Evolutionary conservation across 2,329 filamentous ascomycete genomes (phyloP), one percentile per base, ranked within the genome.

Genomic region (Neonectria faginata): DNA sequence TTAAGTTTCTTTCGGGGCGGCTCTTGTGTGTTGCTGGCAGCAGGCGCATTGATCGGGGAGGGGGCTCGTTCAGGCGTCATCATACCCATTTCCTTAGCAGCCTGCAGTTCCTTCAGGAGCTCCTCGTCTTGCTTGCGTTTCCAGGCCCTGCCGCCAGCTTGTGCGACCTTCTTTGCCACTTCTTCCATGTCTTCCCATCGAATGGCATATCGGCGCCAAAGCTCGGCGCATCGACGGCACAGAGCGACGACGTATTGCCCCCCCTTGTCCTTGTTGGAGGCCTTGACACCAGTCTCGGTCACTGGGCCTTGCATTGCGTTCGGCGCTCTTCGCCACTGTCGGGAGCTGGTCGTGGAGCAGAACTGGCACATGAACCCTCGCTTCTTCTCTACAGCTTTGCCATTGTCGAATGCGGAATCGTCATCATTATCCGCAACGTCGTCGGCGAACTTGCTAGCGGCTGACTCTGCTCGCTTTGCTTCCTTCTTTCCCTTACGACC

Each of bases 131-230:
- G 90, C 76, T 92, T 92, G 63, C 92, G 89, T 81, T 96, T 97
- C 89, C 91, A 94, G 5, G 92, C 91, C 71, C 93, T 91, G 50
- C 92, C 92, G 47, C 93, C 92, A 50, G 90, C 88, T 68, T 91
- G 89, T 1, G 90, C 88, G 45, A 97, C 89, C 81, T 97, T 97
- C 81, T 94, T 97, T 42, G 91, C 88, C 41, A 97, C 88, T 73
- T 98, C 95, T 45, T 98, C 96, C 14, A 94, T 87, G 70, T 97
- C 93, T 78, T 98, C 96, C 89, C 93, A 99, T 70, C 97, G 93
- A 66, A 99, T 93, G 16, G 91, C 95, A 78, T 99, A 99, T 69
- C 95, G 92, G 54, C 96, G 91, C 96, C 96, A 99, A 9, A 99
- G 83, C 73, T 96, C 90, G 27, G 94, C 94, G 75, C 96, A 99